Base-by-base conservation (phyloP, 2,329 filamentous ascomycete genomes). In the Fusarium veterinarium region DNA sequence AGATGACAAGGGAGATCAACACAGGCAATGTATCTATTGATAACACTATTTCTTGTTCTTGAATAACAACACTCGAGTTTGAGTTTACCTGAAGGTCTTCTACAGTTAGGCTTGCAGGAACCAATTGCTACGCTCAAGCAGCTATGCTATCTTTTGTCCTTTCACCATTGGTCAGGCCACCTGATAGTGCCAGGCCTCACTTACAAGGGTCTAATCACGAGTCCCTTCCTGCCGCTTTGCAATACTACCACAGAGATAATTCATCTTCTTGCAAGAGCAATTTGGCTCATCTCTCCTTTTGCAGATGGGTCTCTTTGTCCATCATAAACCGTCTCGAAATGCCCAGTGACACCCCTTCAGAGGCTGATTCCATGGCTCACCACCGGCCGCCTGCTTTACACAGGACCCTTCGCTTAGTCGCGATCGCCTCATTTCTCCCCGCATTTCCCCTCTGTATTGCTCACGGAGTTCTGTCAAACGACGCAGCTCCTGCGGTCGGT, bases 381-480 rank as follows among this genome's bases (percentile, higher is more conserved):
- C 63, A 58, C 46, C 68, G 53, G 25, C 64, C 64, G 55, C 40
- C 65, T 25, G 49, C 56, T 45, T 73, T 71, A 33, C 76, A 75
- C 41, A 72, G 42, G 37, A 73, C 76, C 45, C 75, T 83, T 45
- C 83, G 83, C 65, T 76, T 79, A 58, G 65, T 81, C 62, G 79
- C 80, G 57, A 77, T 80, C 67, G 71, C 78, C 55, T 80, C 78
- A 60, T 83, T 84, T 66, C 38, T 84, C 35, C 83, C 82, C 44
- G 82, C 82, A 11, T 81, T 85, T 48, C 80, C 81, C 6, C 79
- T 84, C 23, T 81, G 81, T 67, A 69, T 85, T 66, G 76, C 80
- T 35, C 81, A 83, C 72, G 82, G 81, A 71, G 74, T 80, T 49
- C 73, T 83, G 58, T 82, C 82, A 31, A 57, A 72, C 41, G 69